Base-by-base conservation (phyloP, 2,329 filamentous ascomycete species). In the Xylariaceae sp. region DNA sequence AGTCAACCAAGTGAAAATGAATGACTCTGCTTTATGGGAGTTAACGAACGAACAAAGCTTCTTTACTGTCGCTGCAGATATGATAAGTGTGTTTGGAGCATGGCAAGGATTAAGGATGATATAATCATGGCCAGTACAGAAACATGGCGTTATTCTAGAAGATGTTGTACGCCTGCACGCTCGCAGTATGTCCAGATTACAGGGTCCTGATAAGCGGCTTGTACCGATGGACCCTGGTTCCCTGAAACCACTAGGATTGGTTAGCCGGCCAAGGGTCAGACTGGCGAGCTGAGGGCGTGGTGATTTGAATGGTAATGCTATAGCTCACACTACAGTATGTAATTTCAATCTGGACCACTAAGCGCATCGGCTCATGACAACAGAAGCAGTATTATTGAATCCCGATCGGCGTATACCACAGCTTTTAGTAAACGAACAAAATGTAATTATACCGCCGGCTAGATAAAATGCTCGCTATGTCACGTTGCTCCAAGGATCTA, bases 301-400 rank as follows among this genome's bases (percentile, higher is more conserved):
- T 30, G 29, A 9, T 39, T 27, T 53, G 27, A 10, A n/a, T 43
- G 32, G 43, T 16, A 33, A 24, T 45, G 35, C 20, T 39, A 21
- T 39, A 32, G 13, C 26, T 10, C 9, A 35, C 18, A 21, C 36
- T 44, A 29, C 30, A 13, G 51, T 16, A 16, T n/a, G n/a, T 52
- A 48, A 55, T 48, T 49, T 55, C 16, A 42, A 55, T 36, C 46
- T 9, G 36, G 26, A 29, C 48, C 55, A 58, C 10, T 56, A 43
- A 46, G 48, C 40, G 27, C 27, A 41, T 40, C 44, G 44, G 33
- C 20, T 41, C n/a, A 16, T 15, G 16, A 18, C 35, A 10, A 18
- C 20, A 18, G 10, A 13, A 18, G 52, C 13, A 49, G 35, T 50
- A 58, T 46, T 53, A 37, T 56, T 44, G 48, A 33, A 45, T 40